Conservation (phyloP, 2,329 filamentous ascomycete species). For the Hymenoscyphus repandus region DNA sequence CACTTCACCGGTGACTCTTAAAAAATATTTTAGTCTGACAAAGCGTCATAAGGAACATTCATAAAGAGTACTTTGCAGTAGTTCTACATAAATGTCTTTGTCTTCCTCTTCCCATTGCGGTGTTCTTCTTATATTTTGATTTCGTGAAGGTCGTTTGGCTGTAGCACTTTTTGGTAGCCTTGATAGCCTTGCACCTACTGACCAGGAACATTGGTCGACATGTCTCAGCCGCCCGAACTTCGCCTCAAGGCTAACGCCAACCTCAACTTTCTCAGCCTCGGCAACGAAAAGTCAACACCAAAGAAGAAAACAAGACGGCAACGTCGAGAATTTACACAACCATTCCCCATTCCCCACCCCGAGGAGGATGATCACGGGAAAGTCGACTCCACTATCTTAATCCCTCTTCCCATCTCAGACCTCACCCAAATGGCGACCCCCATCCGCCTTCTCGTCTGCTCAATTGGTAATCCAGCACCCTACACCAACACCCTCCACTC, state of each 20-base stretch:
- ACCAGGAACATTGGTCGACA: background rate
- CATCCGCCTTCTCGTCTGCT: conserved; percentile 68
- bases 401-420: background rate
- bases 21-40: conserved; percentile 6
- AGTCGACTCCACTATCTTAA: background rate
- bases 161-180: too few relatives aligned
- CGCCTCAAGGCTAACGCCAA: background rate
- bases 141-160: background rate
- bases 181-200: background rate
- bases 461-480: conserved; percentile 75
- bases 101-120: background rate
- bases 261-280: conserved; percentile 4
- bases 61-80: background rate
- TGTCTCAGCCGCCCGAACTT: conserved; percentile 1
- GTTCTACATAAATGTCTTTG: background rate
- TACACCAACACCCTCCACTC: conserved; percentile 80
- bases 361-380: background rate
- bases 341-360: background rate
- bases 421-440: conserved; percentile 18
- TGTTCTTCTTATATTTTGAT: too few relatives aligned
- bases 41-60: conserved; percentile 1
- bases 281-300: background rate
- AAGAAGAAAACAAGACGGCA: conserved; percentile 5
- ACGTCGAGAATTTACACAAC: background rate
- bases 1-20: conserved; percentile 14